Base-by-base conservation (phyloP, 78 protist genomes). In the Dictyostelium capitatum region DNA sequence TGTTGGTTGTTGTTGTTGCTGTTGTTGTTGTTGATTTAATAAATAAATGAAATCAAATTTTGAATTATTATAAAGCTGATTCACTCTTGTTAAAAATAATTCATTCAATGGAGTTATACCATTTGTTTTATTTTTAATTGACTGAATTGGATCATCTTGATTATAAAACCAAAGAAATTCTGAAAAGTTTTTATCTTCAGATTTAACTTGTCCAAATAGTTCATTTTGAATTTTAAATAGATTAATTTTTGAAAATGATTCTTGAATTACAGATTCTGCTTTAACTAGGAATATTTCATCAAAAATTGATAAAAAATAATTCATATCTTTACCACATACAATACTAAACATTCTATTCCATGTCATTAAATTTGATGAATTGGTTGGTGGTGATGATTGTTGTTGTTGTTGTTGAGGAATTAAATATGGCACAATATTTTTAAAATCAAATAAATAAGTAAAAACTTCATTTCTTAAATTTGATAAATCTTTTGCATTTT, bases 41-140 rank as follows among this genome's bases (percentile, higher is more conserved):
- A 87, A 59, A 62, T 77, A 41, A 30, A 77, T 41, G 8, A 87
- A 59, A 65, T 87, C 93, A 19, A 25, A 23, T 47, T 47, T 77
- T 11, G 51, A 77, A 20, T 59, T 48, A 23, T 64, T 48, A 43
- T 87, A 87, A 5, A 77, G 48, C 50, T 74, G 79, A 25, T 37
- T 47, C 14, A 77, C 17, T 53, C 77, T 64, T 6, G 11, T 25
- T 23, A 87, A 32, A 67, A 87, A 87, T 48, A 37, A 48, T 11
- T 87, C 62, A 59, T 56, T 51, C 3, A 56, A 32, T 10, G 93
- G 93, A 25, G 93, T 87, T 3, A 87, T 87, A 30, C 93, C 93
- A 64, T 87, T 87, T 20, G 93, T 77, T 17, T 87, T 87, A 72
- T 77, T 77, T 65, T 64, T 74, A 51, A 87, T 87, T n/a, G 93